These are phyloP conservation scores for Nitzschia sp. DNA, from an alignment of 108 stramenopile species.

Conservation along the genomic window DNA sequence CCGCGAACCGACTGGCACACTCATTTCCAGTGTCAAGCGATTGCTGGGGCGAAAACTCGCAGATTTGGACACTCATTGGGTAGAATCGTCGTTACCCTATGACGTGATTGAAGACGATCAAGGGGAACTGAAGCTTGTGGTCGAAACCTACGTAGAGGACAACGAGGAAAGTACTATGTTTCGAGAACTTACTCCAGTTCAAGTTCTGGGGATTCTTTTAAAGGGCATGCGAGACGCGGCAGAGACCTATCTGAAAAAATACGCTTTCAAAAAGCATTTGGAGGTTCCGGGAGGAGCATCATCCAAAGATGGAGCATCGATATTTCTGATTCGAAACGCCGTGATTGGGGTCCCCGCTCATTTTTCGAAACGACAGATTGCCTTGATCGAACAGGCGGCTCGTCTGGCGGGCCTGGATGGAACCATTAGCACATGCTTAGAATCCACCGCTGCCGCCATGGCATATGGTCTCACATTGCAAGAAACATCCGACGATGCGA, in stretches of 20 bases:
- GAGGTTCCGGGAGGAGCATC: conserved; percentile 39
- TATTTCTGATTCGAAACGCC: conserved; percentile 30
- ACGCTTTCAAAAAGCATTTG: conserved; percentile 40
- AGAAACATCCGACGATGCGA: conserved; percentile 27
- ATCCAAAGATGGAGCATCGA: neutral
- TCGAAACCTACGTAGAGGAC: too few relatives aligned
- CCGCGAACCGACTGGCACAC: neutral
- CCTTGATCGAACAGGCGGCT: conserved; percentile 50
- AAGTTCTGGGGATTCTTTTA: conserved; percentile 53
- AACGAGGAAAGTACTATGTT: conserved; percentile 25
- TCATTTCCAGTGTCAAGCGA: conserved; percentile 64
- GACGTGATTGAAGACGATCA: conserved; percentile 24
- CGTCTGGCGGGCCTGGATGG: conserved; percentile 70
- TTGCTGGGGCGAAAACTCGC: conserved; percentile 49
- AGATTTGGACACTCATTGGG: conserved; percentile 55
- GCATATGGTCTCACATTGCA: conserved; percentile 74
- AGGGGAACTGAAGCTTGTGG: conserved; percentile 27
- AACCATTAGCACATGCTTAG: conserved; percentile 58
- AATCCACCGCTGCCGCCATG: conserved; percentile 84
- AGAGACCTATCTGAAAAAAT: conserved; percentile 44
- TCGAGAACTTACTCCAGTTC: conserved; percentile 48
- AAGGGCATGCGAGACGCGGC: conserved; percentile 50
- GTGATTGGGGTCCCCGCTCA: conserved; percentile 82
- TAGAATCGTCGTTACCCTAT: conserved; percentile 38
- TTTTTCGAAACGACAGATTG: conserved; percentile 60